A percentile compares a stretch with the other conserved stretches of the same genome.
Conservation (phyloP, 305 asterid species). For the Fraxinus velutina region DNA sequence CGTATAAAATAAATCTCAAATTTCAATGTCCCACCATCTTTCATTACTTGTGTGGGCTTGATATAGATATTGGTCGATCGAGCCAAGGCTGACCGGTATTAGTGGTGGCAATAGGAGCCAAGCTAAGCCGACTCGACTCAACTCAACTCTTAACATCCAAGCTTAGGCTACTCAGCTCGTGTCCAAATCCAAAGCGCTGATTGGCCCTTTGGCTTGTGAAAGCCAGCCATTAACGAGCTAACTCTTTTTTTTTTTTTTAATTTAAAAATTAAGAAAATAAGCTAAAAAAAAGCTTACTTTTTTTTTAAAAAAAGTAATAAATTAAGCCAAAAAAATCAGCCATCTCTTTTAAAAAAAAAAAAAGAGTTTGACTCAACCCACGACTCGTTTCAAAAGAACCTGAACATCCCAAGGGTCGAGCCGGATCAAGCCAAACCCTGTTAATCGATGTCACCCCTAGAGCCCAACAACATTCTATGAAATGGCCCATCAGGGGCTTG, state of each 20-base stretch:
- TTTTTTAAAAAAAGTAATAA: too few species aligned
- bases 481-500: neutral
- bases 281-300: too few species aligned
- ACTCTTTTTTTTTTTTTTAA: neutral
- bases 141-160: neutral
- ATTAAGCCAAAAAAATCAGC: neutral
- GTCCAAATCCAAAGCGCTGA: neutral
- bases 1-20: too few species aligned
- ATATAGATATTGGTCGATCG: too few species aligned
- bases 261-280: too few species aligned
- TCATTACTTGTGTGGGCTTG: too few species aligned
- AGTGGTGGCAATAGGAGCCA: too few species aligned
- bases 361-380: neutral
- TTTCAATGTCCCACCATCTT: too few species aligned
- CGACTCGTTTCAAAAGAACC: neutral
- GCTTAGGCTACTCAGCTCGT: neutral
- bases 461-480: neutral
- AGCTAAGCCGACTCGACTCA: neutral
- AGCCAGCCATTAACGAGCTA: neutral
- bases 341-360: neutral
- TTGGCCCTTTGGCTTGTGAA: neutral
- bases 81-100: too few species aligned
- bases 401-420: neutral
- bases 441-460: neutral
- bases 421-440: neutral